Evolutionary conservation across 345 rosid genomes (phyloP).

Genomic region (Eucalyptus melliodora): DNA sequence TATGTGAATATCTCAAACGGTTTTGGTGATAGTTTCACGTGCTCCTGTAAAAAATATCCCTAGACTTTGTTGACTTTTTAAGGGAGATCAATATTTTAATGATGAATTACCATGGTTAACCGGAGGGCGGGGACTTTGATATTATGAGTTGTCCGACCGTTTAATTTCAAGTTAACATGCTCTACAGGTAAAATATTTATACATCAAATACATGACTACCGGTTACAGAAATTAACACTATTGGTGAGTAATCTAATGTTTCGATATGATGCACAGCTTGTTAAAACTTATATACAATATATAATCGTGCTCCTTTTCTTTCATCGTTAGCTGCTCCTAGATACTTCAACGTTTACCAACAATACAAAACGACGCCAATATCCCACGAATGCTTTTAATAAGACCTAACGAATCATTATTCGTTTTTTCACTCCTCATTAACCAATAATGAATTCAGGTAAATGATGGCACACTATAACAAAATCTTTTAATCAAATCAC

Average conservation of each 20-base stretch:
- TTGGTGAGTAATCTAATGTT: too few species aligned
- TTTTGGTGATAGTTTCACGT: background rate
- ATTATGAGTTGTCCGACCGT: background rate
- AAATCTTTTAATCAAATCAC: too few species aligned
- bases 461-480: too few species aligned
- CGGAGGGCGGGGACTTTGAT: background rate
- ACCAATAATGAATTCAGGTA: too few species aligned
- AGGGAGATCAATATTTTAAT: too few species aligned
- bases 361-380: background rate
- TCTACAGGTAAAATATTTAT: too few species aligned
- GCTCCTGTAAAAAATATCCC: background rate
- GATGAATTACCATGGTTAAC: background rate
- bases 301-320: too few species aligned
- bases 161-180: background rate
- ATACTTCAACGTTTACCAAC: background rate
- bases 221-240: too few species aligned
- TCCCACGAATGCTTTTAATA: background rate
- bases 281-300: too few species aligned
- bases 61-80: too few species aligned
- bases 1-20: background rate
- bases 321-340: background rate
- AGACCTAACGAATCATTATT: background rate
- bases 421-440: background rate
- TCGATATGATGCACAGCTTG: too few species aligned
- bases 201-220: too few species aligned